Conservation (phyloP, 2,329 filamentous ascomycete genomes). For the Epichloe amarillans region DNA sequence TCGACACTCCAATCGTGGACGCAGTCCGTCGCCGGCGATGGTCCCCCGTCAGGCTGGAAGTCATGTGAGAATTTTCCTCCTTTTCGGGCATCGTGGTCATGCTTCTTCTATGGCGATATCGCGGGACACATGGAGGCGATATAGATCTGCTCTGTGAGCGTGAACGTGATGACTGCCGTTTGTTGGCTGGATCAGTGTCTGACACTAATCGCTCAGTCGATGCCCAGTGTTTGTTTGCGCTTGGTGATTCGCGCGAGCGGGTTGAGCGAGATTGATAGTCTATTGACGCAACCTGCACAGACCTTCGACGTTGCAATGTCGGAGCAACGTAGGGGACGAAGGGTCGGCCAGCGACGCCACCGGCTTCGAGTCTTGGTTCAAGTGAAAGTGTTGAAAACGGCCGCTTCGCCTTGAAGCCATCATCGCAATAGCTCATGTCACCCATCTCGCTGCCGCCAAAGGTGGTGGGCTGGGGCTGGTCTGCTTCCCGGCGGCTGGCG, state of each 20-base stretch:
- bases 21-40: neutral
- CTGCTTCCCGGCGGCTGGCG: slow-evolving; percentile 1
- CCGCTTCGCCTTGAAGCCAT: neutral
- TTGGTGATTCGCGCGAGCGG: neutral
- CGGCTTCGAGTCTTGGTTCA: neutral
- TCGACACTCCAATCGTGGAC: neutral
- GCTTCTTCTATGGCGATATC: slow-evolving; percentile 5
- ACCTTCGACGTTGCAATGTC: neutral
- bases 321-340: neutral
- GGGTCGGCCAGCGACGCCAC: neutral
- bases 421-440: neutral
- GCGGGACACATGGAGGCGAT: slow-evolving; percentile 6
- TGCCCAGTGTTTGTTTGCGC: neutral
- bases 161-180: neutral
- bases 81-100: neutral
- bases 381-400: neutral
- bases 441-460: slow-evolving; percentile 1
- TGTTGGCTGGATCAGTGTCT: neutral
- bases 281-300: neutral
- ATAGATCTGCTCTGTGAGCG: neutral
- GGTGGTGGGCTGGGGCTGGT: neutral
- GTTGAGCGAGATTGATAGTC: neutral
- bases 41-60: neutral
- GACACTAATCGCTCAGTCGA: neutral
- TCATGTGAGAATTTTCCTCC: neutral